Evolutionary conservation across 1,284 basidiomycete genomes (phyloP), one percentile per base, ranked within the genome.

Genomic region (Leccinum angustisporum): DNA sequence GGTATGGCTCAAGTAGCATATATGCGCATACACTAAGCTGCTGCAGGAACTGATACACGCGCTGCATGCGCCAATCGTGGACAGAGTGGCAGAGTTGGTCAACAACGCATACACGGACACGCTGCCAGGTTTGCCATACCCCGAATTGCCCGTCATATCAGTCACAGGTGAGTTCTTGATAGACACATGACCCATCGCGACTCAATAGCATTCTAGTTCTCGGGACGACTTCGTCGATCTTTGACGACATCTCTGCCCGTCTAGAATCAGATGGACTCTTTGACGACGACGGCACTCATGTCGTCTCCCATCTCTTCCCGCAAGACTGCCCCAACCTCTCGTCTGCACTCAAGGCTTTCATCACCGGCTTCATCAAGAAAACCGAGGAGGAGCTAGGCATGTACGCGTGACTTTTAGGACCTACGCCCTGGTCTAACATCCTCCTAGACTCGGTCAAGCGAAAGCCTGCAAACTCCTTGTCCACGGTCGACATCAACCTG

Each of bases 331-430:
- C 76, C 0, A 91, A 79, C 58, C 61, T 90, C 18, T 71, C 76
- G 34, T 74, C 78, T 9, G 77, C 80, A 30, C 87, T 91, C 81
- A 87, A n/a, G n/a, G n/a, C n/a, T n/a, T n/a, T 91, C 7, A 79
- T 90, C 6, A 69, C 76, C 2, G 81, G 83, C 0, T 86, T 91
- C 64, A 72, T 85, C 0, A 77, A 81, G 2, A 73, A 68, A 48
- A 69, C 69, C 1, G 66, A 70, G 13, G 71, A 70, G 33, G 68
- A 71, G 54, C 64, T 76, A 67, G 73, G 77, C 69, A 66, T 64
- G 73, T 66, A 56, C 62, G 52, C 51, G 54, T 36, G 2, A 43
- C 54, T 31, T 56, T 52, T 65, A 25, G 36, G 46, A 13, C 9
- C 50, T 18, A 56, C 53, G 57, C 33, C 11, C 43, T 18, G 43